These are phyloP conservation scores for Aspergillus sp. DNA, from an alignment of 2,329 filamentous ascomycete genomes.

Conservation along the genomic window DNA sequence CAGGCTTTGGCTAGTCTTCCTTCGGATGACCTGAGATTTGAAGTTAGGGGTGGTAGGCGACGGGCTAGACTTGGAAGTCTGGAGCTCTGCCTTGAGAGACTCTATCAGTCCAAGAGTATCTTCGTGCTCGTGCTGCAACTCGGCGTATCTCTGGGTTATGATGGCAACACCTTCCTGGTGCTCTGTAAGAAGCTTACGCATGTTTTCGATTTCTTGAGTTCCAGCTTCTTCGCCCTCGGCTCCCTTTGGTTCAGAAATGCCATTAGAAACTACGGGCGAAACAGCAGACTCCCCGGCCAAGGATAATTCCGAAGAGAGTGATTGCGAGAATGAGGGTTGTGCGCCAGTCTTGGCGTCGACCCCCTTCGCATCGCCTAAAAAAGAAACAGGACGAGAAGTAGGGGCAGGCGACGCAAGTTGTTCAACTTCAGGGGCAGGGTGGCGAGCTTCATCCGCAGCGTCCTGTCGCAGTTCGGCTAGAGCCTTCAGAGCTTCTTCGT, in stretches of 20 bases:
- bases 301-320: conserved; percentile 89
- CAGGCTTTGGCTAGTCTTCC: conserved; percentile 88
- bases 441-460: conserved; percentile 71
- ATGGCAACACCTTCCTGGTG: conserved; percentile 71
- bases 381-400: conserved; percentile 64
- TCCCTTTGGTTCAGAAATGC: conserved; percentile 27
- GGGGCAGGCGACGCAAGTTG: conserved; percentile 38
- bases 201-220: conserved; percentile 62
- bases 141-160: conserved; percentile 72
- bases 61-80: conserved; percentile 66
- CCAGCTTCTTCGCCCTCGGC: conserved; percentile 41
- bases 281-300: conserved; percentile 73
- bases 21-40: conserved; percentile 69
- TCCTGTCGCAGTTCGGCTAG: conserved; percentile 78
- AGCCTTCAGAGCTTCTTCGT: conserved; percentile 79
- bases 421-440: conserved; percentile 42
- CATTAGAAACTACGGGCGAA: conserved; percentile 60
- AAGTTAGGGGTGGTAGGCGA: conserved; percentile 42
- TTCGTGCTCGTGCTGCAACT: conserved; percentile 76
- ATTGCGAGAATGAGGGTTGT: conserved; percentile 76
- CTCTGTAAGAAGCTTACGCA: conserved; percentile 67
- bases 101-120: conserved; percentile 82
- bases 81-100: conserved; percentile 80
- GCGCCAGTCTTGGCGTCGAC: conserved; percentile 65
- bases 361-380: conserved; percentile 73